Conservation (phyloP, 1,139 yeast species). For the Yamadazyma kanchanaburiensis region DNA sequence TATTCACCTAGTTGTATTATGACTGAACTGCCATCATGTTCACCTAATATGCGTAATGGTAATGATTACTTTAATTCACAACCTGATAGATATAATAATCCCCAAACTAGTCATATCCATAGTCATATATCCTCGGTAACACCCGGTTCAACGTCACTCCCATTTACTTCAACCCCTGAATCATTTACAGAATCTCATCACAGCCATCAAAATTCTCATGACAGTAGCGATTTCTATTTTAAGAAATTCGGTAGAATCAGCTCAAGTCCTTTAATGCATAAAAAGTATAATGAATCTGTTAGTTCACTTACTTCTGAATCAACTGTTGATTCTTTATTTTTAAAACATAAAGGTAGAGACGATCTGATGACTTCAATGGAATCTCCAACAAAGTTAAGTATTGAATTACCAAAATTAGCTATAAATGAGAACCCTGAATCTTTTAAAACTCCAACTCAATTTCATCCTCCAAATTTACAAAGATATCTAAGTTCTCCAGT, state of each 20-base stretch:
- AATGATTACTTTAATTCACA: slow-evolving; percentile 5
- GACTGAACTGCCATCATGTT: slow-evolving; percentile 1
- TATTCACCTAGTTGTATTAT: slow-evolving; percentile 7
- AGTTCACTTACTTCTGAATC: slow-evolving; percentile 19
- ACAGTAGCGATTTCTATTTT: slow-evolving; percentile 3
- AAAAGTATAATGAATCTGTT: slow-evolving; percentile 14
- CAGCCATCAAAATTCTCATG: slow-evolving; percentile 1
- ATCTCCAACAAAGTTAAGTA: slow-evolving; percentile 8
- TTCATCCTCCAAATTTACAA: slow-evolving; percentile 2
- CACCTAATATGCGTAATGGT: slow-evolving; percentile 3
- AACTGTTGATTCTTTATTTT: slow-evolving; percentile 14
- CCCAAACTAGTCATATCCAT: neutral
- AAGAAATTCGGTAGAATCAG: slow-evolving; percentile 3
- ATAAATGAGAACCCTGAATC: slow-evolving; percentile 14
- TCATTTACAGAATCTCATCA: slow-evolving; percentile 1
- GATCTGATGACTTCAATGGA: slow-evolving; percentile 20
- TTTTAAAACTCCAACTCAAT: neutral
- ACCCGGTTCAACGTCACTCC: neutral
- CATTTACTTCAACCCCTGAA: neutral
- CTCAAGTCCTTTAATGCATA: slow-evolving; percentile 7
- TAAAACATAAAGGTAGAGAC: slow-evolving; percentile 10
- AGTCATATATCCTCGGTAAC: neutral
- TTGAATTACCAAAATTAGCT: slow-evolving; percentile 12
- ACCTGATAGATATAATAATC: neutral
- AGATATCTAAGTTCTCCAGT: slow-evolving; percentile 12